Percentiles rank a stretch among this genome's conserved stretches.
Conservation (phyloP, 139 green algal species). For the Micractinium sp. region DNA sequence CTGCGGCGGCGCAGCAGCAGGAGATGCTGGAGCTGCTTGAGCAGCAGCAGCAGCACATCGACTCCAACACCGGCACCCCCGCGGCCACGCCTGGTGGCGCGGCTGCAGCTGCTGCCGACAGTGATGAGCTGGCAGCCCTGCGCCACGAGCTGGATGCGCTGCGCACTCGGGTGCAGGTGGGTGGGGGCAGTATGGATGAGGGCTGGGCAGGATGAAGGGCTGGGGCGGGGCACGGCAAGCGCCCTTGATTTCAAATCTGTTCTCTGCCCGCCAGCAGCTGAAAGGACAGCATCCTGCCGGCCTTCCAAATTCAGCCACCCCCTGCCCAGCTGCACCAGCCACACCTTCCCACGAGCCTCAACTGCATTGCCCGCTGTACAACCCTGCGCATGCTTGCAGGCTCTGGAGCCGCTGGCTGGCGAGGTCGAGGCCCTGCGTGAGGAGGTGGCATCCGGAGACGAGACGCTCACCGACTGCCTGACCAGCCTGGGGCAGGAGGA, state of each 20-base stretch:
- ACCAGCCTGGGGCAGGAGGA: slow-evolving; percentile 41
- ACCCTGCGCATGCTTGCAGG: not conserved
- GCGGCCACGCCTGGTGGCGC: not conserved
- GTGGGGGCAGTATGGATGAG: not conserved
- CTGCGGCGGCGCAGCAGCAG: not conserved
- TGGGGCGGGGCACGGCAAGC: not conserved
- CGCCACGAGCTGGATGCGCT: slow-evolving; percentile 14
- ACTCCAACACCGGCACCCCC: not conserved
- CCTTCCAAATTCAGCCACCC: too few species aligned
- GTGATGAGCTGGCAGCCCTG: not conserved
- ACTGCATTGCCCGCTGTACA: too few species aligned
- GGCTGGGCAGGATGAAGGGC: too few species aligned
- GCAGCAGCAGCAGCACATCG: not conserved
- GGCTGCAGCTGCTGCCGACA: not conserved
- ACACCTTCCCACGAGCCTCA: too few species aligned
- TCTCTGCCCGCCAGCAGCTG: not conserved
- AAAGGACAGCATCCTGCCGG: too few species aligned
- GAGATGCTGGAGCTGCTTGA: slow-evolving; percentile 3
- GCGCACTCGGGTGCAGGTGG: slow-evolving; percentile 3
- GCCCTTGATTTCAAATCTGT: too few species aligned
- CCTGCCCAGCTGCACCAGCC: not conserved
- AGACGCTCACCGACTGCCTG: slow-evolving; percentile 37
- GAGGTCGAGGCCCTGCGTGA: slow-evolving; percentile 40
- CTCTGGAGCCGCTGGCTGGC: slow-evolving; percentile 28
- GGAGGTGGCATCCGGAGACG: slow-evolving; percentile 34